Percentiles rank a stretch among this genome's conserved stretches.
Conservation (phyloP, 1,284 basidiomycete genomes). For the Mycosarcoma maydis region DNA sequence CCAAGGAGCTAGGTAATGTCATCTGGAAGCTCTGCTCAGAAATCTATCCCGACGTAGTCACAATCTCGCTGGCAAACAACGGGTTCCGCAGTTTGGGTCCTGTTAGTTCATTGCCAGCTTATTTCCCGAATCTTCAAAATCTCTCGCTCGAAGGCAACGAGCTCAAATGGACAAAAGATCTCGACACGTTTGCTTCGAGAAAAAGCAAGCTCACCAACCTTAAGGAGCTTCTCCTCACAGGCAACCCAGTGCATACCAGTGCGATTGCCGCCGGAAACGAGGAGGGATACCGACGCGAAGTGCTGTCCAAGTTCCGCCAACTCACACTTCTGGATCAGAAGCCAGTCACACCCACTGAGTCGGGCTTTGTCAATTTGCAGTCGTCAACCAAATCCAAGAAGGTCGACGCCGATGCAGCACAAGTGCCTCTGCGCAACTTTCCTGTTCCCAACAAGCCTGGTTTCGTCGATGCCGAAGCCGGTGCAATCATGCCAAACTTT, state of each 20-base stretch:
- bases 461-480: constrained; percentile 78
- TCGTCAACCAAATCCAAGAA: constrained; percentile 66
- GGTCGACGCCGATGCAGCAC: constrained; percentile 52
- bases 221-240: constrained; percentile 78
- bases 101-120: constrained; percentile 47
- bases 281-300: constrained; percentile 67
- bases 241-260: constrained; percentile 79
- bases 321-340: constrained; percentile 72
- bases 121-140: constrained; percentile 73
- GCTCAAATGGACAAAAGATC: constrained; percentile 64
- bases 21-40: constrained; percentile 84
- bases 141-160: constrained; percentile 76
- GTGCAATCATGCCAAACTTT: constrained; percentile 76
- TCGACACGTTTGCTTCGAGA: constrained; percentile 44
- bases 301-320: constrained; percentile 49
- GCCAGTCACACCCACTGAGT: constrained; percentile 73
- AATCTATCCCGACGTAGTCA: constrained; percentile 75
- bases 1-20: constrained; percentile 76
- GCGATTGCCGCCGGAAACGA: constrained; percentile 77
- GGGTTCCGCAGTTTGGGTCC: constrained; percentile 47
- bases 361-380: constrained; percentile 79
- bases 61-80: constrained; percentile 57
- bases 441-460: constrained; percentile 78
- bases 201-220: constrained; percentile 48
- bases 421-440: constrained; percentile 70